These are phyloP conservation scores for Buxus sempervirens DNA, from an alignment of 164 flowering plant genomes.

Conservation along the genomic window DNA sequence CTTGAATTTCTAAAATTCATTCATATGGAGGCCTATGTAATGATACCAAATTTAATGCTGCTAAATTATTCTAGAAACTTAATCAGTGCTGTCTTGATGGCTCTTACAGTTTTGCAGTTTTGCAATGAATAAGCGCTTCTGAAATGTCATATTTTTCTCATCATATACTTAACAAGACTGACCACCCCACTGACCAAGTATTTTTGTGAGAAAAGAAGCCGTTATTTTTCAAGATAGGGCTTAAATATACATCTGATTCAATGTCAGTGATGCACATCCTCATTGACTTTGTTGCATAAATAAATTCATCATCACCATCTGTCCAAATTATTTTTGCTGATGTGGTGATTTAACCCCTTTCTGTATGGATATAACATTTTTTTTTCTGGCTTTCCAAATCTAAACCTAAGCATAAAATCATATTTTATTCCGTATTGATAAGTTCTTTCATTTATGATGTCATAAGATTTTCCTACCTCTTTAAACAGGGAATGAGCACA, in stretches of 20 bases:
- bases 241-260: not conserved
- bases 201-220: not conserved
- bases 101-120: not conserved
- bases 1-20: not conserved
- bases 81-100: not conserved
- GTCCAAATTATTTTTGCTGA: not conserved
- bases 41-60: not conserved
- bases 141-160: no score
- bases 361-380: not conserved
- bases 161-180: not conserved
- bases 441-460: not conserved
- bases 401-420: not conserved
- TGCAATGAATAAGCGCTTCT: not conserved
- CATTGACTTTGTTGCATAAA: not conserved
- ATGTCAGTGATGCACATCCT: not conserved
- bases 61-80: no score
- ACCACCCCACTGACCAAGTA: not conserved
- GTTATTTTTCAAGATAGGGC: not conserved
- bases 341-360: not conserved
- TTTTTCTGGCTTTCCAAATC: not conserved
- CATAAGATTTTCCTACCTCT: not conserved
- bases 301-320: not conserved
- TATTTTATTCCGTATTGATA: no score
- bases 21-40: not conserved
- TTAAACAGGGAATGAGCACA: conserved; percentile 59